Evolutionary conservation across 2,329 filamentous ascomycete species (phyloP).

Genomic region (Penicillium sp.): DNA sequence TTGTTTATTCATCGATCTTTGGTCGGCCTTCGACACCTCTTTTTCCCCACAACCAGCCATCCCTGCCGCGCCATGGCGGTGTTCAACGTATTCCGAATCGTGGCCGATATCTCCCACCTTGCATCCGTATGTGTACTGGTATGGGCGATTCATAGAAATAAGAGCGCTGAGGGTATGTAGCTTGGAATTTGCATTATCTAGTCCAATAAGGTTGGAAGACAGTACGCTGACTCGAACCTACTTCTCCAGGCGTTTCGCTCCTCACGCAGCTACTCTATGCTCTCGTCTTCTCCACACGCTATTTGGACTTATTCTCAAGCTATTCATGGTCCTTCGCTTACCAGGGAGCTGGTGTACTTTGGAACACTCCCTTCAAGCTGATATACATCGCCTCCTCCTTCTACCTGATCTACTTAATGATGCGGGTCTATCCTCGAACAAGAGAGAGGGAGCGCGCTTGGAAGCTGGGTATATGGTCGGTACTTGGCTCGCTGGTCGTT

Average conservation of each 20-base stretch:
- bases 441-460: slow-evolving; percentile 89
- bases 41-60: slow-evolving; percentile 4
- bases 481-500: slow-evolving; percentile 67
- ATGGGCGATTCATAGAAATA: slow-evolving; percentile 85
- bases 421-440: slow-evolving; percentile 82
- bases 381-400: slow-evolving; percentile 84
- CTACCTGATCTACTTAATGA: slow-evolving; percentile 88
- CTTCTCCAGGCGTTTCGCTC: slow-evolving; percentile 74
- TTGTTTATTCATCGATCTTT: background rate
- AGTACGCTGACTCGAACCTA: slow-evolving; percentile 4
- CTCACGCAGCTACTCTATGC: slow-evolving; percentile 88
- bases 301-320: slow-evolving; percentile 75
- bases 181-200: background rate
- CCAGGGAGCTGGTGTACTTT: slow-evolving; percentile 9
- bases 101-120: slow-evolving; percentile 83
- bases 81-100: slow-evolving; percentile 67
- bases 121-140: slow-evolving; percentile 89
- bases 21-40: background rate
- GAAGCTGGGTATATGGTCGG: slow-evolving; percentile 77
- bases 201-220: background rate
- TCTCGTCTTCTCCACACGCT: slow-evolving; percentile 82
- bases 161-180: slow-evolving; percentile 74
- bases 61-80: slow-evolving; percentile 15
- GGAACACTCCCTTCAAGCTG: slow-evolving; percentile 73
- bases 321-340: slow-evolving; percentile 24